Evolutionary conservation across 2,329 filamentous ascomycete genomes (phyloP).

Genomic region (Ceratocystis alfenasii): DNA sequence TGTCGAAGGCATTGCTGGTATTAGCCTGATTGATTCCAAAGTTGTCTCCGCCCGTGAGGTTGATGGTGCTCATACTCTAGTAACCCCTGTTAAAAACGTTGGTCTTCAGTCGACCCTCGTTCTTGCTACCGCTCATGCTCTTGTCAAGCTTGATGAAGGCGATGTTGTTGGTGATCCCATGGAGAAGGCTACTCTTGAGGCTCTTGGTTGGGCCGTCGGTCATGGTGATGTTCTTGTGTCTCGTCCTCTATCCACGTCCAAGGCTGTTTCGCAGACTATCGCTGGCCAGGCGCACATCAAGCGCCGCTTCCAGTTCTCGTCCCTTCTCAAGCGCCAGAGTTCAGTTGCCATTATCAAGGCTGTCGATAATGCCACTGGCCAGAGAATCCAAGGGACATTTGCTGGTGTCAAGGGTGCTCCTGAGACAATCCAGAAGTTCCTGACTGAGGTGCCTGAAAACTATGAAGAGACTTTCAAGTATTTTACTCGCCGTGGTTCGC

Average conservation of each 20-base stretch:
- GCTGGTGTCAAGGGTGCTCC: slow-evolving; percentile 94
- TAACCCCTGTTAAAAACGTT: slow-evolving; percentile 58
- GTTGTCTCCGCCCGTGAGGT: slow-evolving; percentile 54
- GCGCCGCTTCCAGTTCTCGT: slow-evolving; percentile 96
- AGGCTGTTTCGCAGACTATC: slow-evolving; percentile 32
- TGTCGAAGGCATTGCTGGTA: slow-evolving; percentile 88
- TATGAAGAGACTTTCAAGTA: slow-evolving; percentile 99
- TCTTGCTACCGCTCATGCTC: slow-evolving; percentile 83
- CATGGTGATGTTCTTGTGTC: slow-evolving; percentile 72
- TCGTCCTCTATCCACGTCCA: slow-evolving; percentile 41
- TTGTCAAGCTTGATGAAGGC: slow-evolving; percentile 92
- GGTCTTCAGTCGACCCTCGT: slow-evolving; percentile 80
- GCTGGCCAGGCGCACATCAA: slow-evolving; percentile 83
- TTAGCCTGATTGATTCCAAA: slow-evolving; percentile 54
- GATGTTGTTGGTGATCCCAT: slow-evolving; percentile 97
- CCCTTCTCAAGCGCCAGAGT: slow-evolving; percentile 87
- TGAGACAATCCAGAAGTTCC: slow-evolving; percentile 91
- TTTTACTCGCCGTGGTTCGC: slow-evolving; percentile 89
- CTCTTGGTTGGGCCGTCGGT: slow-evolving; percentile 86
- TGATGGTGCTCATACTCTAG: slow-evolving; percentile 71
- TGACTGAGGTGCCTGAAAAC: slow-evolving; percentile 66
- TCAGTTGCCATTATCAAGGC: slow-evolving; percentile 75
- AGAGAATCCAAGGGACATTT: slow-evolving; percentile 74
- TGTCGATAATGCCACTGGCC: slow-evolving; percentile 58
- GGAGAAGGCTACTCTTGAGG: slow-evolving; percentile 88